These are phyloP conservation scores for Sporothrix pseudoabietina DNA, from an alignment of 2,329 filamentous ascomycete species.

Conservation along the genomic window DNA sequence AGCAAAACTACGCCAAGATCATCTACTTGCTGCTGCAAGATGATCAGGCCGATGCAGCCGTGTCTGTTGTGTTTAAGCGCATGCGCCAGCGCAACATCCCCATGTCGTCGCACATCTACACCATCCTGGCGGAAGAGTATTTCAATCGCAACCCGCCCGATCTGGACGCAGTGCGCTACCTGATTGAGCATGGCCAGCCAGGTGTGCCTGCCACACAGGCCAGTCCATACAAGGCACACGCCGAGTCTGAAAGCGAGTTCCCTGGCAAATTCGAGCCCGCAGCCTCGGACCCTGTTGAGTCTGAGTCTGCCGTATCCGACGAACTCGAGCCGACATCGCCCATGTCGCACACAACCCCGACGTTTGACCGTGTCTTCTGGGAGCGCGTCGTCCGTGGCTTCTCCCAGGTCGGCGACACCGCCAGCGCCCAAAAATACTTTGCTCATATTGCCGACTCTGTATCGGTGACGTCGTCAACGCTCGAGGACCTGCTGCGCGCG, in stretches of 20 bases:
- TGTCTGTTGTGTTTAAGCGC: slow-evolving; percentile 63
- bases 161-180: slow-evolving; percentile 58
- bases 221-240: not conserved
- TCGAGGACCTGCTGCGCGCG: slow-evolving; percentile 48
- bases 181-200: slow-evolving; percentile 56
- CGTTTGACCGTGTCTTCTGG: slow-evolving; percentile 65
- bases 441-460: slow-evolving; percentile 48
- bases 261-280: not conserved
- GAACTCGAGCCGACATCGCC: not conserved
- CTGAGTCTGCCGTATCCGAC: not conserved
- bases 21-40: slow-evolving; percentile 62
- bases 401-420: slow-evolving; percentile 54
- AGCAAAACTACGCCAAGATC: slow-evolving; percentile 68
- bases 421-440: slow-evolving; percentile 54
- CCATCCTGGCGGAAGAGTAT: slow-evolving; percentile 69
- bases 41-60: slow-evolving; percentile 48
- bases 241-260: not conserved
- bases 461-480: slow-evolving; percentile 47
- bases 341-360: not conserved
- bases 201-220: not conserved
- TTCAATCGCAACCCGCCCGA: slow-evolving; percentile 62
- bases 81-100: slow-evolving; percentile 58
- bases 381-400: slow-evolving; percentile 71
- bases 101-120: slow-evolving; percentile 69
- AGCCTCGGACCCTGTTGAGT: not conserved